Base-by-base conservation (phyloP, 129 eudicot genomes). In the Escallonia herrerae region DNA sequence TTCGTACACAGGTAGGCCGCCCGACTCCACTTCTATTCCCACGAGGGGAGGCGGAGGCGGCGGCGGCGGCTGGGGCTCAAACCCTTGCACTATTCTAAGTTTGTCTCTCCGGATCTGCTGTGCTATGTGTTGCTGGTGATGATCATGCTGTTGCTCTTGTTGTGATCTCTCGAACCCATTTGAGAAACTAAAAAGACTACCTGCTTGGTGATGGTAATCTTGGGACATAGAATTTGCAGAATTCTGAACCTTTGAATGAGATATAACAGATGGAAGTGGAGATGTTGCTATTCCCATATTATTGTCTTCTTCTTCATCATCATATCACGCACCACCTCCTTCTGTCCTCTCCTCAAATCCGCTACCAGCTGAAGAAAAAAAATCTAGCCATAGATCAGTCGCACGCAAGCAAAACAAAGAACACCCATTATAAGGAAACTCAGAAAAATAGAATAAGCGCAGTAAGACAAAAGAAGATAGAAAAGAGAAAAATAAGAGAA, bases 41-140 rank as follows among this genome's bases (percentile, higher is more conserved):
- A 78, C 82, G n/a, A 84, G 38, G 5, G 79, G n/a, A n/a, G n/a
- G n/a, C n/a, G n/a, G n/a, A n/a, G n/a, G n/a, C n/a, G n/a, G 76
- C 4, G 76, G 44, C 8, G 81, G 66, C 39, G 79, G 69, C 43
- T 78, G 76, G 2, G 76, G 76, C 42, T 81, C 88, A 22, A 72
- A 84, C 9, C 87, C 87, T 73, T 72, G 90, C 2, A 73, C 39
- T 22, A 22, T 22, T 50, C 94, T 48, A 4, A 80, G 69, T 67
- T 83, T 86, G 58, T 90, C 90, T 8, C 89, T 55, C 39, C 83
- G 91, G 90, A 90, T 86, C 95, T 90, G 97, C 42, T 81, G 78
- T 2, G 74, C 77, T 46, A 85, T 72, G 72, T 78, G 82, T 8
- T 71, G 74, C 14, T 79, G 82, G 5, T 43, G 67, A 22, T 22